Evolutionary conservation across 2,329 filamentous ascomycete genomes (phyloP).

Genomic region (Gaeumannomyces tritici): DNA sequence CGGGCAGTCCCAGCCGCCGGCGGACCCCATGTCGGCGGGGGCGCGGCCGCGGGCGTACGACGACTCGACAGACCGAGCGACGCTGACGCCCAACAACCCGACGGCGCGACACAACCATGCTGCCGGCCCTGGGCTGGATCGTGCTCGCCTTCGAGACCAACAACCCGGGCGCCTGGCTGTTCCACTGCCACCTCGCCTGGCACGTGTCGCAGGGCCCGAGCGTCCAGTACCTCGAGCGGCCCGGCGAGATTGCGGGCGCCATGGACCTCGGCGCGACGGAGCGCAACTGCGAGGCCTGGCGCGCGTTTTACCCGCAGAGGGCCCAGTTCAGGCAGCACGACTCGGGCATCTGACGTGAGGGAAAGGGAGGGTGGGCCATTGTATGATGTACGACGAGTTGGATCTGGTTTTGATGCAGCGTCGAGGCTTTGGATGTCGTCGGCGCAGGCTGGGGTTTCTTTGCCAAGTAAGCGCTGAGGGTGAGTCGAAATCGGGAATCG

Average conservation of each 20-base stretch:
- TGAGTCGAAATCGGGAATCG: too few species aligned
- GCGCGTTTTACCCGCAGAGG: conserved; percentile 3
- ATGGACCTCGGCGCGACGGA: conserved; percentile 2
- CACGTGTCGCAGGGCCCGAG: conserved; percentile 12
- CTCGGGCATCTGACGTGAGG: conserved; percentile 7
- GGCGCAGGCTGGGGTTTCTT: too few species aligned
- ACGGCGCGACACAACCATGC: conserved; percentile 2
- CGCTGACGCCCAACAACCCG: background rate
- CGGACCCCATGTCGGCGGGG: conserved; percentile 9
- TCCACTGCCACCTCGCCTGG: conserved; percentile 6
- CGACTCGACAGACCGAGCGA: background rate
- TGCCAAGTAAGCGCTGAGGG: too few species aligned
- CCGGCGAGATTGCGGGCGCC: background rate
- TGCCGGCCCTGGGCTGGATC: conserved; percentile 6
- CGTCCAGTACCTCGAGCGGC: conserved; percentile 33
- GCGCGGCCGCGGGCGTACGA: conserved; percentile 10
- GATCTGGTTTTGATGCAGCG: too few species aligned
- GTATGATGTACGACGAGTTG: too few species aligned
- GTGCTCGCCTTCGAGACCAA: conserved; percentile 2
- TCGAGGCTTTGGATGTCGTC: too few species aligned
- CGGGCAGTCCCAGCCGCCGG: conserved; percentile 13
- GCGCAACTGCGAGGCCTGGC: conserved; percentile 3
- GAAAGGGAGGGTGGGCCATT: too few species aligned
- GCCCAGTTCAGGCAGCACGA: conserved; percentile 7
- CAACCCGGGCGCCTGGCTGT: conserved; percentile 5